Base-by-base conservation (phyloP, 371 early-diverging fungal genomes). In the Smittium mucronatum region DNA sequence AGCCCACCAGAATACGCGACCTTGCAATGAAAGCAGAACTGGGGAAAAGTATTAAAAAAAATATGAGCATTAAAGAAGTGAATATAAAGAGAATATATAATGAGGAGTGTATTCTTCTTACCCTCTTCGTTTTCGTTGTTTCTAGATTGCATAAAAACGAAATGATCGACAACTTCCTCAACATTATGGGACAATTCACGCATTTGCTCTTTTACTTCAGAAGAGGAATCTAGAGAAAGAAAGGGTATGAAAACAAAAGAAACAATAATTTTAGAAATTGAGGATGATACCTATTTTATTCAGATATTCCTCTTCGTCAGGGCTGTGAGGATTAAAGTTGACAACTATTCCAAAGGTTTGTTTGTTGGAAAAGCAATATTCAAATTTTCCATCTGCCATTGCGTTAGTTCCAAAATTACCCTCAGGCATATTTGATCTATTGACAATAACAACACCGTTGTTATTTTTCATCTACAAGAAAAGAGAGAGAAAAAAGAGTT, bases 301-400 rank as follows among this genome's bases (percentile, higher is more conserved):
- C 47, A 77, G 64, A 32, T 66, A 75, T 21, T 63, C 58, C 69
- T 78, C 78, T 57, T 78, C 77, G 11, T 78, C 78, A 5, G 78
- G 78, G 2, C 75, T 73, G 35, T 78, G 78, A 8, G 78, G 78
- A 63, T 78, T 78, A 32, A 78, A 78, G 71, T 78, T 78, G 21
- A 78, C 78, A 16, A 78, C 76, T 59, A 78, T 70, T 61, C 75
- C 78, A 57, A 72, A 73, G 58, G 72, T 73, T 57, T 74, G 73
- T 61, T 65, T 67, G 70, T 75, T 76, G 36, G 57, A 69, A 69
- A 78, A 78, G 77, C 78, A 78, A 70, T 77, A 77, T 59, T 74
- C 69, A 69, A 74, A 73, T 29, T 71, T 70, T 68, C 78, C 78
- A 31, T 78, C 76, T 35, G 29, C 47, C 16, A 71, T 70, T 61